phyloP scores from a whole-genome alignment of 1,284 basidiomycete species.

The Porodaedalea pini region DNA sequence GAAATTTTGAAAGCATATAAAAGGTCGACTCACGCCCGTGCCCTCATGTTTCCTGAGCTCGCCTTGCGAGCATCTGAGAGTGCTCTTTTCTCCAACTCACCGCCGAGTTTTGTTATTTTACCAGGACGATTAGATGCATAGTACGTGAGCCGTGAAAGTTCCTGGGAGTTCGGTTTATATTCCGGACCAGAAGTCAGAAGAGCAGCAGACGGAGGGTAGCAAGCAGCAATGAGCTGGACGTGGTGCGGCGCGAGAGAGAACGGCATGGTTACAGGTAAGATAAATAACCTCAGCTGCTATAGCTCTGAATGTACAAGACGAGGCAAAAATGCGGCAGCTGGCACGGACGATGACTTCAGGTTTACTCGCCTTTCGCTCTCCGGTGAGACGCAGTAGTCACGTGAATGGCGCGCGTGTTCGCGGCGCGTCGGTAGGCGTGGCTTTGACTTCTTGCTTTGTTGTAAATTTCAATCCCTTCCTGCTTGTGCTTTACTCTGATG shows the following conservation, averaged over 20 bases:
- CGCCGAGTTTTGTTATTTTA: slow-evolving; percentile 83
- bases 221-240: slow-evolving; percentile 82
- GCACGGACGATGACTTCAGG: not conserved
- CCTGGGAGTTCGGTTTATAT: slow-evolving; percentile 84
- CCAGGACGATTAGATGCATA: slow-evolving; percentile 89
- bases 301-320: not conserved
- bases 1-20: slow-evolving; percentile 7
- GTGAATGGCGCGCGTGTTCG: too few relatives aligned
- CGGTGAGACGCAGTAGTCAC: too few relatives aligned
- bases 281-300: not conserved
- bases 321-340: not conserved
- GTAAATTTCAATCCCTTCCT: too few relatives aligned
- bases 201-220: slow-evolving; percentile 84
- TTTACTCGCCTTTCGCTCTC: not conserved
- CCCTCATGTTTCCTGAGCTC: slow-evolving; percentile 68
- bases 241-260: slow-evolving; percentile 78
- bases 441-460: too few relatives aligned
- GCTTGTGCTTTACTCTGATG: too few relatives aligned
- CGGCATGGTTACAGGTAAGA: slow-evolving; percentile 35
- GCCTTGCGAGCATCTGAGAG: slow-evolving; percentile 66
- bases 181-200: slow-evolving; percentile 75
- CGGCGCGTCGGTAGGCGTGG: too few relatives aligned
- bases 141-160: slow-evolving; percentile 88
- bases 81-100: slow-evolving; percentile 80
- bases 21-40: slow-evolving; percentile 65